Base-by-base conservation (phyloP, 768 basidiomycete genomes). In the Mycena epipterygia region DNA sequence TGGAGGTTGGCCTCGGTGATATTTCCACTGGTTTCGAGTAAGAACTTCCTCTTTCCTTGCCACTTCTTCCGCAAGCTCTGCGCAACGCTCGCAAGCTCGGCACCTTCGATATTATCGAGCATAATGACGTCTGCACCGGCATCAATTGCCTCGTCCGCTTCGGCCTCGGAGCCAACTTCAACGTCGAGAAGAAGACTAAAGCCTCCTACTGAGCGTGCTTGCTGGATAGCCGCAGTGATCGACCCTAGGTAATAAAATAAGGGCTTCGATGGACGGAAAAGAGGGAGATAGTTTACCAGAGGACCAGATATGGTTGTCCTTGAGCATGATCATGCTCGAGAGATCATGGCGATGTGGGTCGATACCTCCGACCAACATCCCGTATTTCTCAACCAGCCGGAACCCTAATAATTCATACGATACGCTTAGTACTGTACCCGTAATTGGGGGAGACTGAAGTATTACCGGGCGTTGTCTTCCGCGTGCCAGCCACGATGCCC, bases 281-380 rank as follows among this genome's bases (percentile, higher is more conserved):
- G 67, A 39, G 29, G 44, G 41, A 29, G 61, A 37, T 41, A 48
- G 32, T 86, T 70, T 77, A 92, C 96, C 96, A 48, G 92, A 94
- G 4, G 96, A 97, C 97, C 96, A 98, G 78, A 99, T 95, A 79
- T 99, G 98, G 79, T 99, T 99, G 76, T 99, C 98, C 82, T 99
- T 99, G 76, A 99, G 89, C 98, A 99, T 99, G 77, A 99, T 97
- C 98, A 99, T 99, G 79, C 94, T 95, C 32, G 95, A 96, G n/a
- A 99, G 87, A 80, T 99, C 97, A 74, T 98, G 93, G 27, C 98
- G 90, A 84, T 99, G 98, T 12, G 95, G 84, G 79, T 99, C 97
- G 75, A 98, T 93, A 8, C 98, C 98, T 21, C 98, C 98, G 17
- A 99, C 95, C 51, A 99, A 82, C 98, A 99, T 99, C 5, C 92